A percentile compares a stretch with the other conserved stretches of the same genome.
These are phyloP conservation scores for Rhododendron griersonianum DNA, from an alignment of 148 eudicot species.

Conservation along the genomic window DNA sequence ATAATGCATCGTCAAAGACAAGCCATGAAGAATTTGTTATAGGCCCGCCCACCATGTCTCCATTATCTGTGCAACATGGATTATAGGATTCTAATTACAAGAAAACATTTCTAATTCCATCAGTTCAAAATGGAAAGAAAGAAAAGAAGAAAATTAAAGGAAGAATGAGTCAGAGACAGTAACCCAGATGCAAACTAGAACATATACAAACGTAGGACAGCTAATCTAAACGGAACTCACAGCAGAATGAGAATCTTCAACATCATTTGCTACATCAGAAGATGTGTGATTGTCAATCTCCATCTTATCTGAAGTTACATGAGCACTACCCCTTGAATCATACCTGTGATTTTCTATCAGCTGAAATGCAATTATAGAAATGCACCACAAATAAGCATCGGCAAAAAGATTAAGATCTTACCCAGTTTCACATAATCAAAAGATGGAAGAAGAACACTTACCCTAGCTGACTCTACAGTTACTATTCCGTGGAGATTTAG, in stretches of 20 bases:
- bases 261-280: constrained; percentile 31
- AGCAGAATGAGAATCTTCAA: constrained; percentile 23
- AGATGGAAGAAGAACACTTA: constrained; percentile 34
- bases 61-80: not conserved
- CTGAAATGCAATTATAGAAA: constrained; percentile 32
- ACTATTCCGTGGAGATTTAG: constrained; percentile 69
- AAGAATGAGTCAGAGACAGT: not conserved
- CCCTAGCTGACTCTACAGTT: constrained; percentile 53
- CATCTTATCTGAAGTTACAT: constrained; percentile 29
- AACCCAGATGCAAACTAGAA: constrained; percentile 4
- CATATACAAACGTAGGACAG: not conserved
- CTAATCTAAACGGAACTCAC: constrained; percentile 43
- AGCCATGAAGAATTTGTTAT: not conserved
- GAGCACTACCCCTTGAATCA: constrained; percentile 28
- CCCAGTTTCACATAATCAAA: not conserved
- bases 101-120: not conserved
- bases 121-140: not conserved
- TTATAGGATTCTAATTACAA: not conserved
- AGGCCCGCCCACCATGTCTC: not conserved
- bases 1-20: not conserved
- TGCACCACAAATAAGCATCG: not conserved
- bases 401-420: not conserved
- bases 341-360: constrained; percentile 47
- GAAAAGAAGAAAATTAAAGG: not conserved
- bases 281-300: constrained; percentile 41